These are phyloP conservation scores for Phytophthora pseudosyringae DNA, from an alignment of 352 stramenopile genomes.

Conservation along the genomic window DNA sequence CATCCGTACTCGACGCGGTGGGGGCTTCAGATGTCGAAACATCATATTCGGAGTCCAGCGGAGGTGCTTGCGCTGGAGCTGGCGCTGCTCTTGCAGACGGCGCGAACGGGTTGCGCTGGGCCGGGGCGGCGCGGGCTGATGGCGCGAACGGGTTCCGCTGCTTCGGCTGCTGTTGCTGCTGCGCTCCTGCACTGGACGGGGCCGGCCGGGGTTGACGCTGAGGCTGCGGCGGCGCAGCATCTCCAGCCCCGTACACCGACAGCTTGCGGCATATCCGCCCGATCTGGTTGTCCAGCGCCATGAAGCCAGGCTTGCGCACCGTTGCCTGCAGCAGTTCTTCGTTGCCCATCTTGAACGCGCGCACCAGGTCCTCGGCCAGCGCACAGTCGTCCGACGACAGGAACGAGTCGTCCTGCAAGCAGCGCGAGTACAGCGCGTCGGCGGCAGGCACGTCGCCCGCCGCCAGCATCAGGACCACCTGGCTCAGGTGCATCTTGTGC, in stretches of 20 bases:
- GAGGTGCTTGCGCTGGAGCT: slow-evolving; percentile 19
- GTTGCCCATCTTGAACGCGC: slow-evolving; percentile 80
- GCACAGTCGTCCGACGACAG: slow-evolving; percentile 80
- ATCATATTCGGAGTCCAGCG: slow-evolving; percentile 36
- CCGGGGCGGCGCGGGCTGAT: slow-evolving; percentile 23
- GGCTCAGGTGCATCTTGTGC: slow-evolving; percentile 77
- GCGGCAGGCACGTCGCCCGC: slow-evolving; percentile 73
- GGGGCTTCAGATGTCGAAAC: slow-evolving; percentile 23
- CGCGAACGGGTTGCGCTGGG: slow-evolving; percentile 49
- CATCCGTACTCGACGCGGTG: slow-evolving; percentile 19
- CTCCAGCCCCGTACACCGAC: slow-evolving; percentile 56
- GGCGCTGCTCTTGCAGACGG: slow-evolving; percentile 30
- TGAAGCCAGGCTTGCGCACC: slow-evolving; percentile 76
- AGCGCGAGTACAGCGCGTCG: slow-evolving; percentile 77
- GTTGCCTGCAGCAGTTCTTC: slow-evolving; percentile 75
- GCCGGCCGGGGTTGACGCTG: slow-evolving; percentile 37
- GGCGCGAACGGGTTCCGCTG: slow-evolving; percentile 40
- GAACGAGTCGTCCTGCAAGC: slow-evolving; percentile 80
- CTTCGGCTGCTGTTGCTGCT: slow-evolving; percentile 37
- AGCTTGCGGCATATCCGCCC: slow-evolving; percentile 71
- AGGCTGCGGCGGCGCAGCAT: slow-evolving; percentile 9
- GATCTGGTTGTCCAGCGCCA: slow-evolving; percentile 84
- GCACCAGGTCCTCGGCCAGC: slow-evolving; percentile 76
- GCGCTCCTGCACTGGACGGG: slow-evolving; percentile 20
- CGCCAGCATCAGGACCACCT: slow-evolving; percentile 67